Evolutionary conservation across 495 filamentous ascomycete genomes (phyloP).

Genomic region (Astrothelium subdiscretum): DNA sequence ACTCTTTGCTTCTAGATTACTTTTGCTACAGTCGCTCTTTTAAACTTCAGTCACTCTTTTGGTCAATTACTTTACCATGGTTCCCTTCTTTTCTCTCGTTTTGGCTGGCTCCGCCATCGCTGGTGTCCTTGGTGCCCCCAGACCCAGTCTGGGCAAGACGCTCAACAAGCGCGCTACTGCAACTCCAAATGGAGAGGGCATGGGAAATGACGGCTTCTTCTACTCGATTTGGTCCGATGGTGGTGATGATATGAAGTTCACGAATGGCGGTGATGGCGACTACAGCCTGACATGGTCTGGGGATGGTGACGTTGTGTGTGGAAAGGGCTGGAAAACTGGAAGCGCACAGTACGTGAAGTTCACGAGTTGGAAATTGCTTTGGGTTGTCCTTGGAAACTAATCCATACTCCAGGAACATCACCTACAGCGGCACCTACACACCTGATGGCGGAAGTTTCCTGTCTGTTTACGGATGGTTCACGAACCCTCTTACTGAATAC

Average conservation of each 20-base stretch:
- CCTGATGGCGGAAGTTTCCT: conserved; percentile 50
- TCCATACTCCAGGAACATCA: conserved; percentile 33
- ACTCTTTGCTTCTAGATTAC: not conserved
- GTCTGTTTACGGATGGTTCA: conserved; percentile 53
- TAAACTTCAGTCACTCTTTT: not conserved
- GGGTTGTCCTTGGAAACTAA: not conserved
- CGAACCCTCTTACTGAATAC: conserved; percentile 50
- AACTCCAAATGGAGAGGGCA: not conserved
- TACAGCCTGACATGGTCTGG: conserved; percentile 20
- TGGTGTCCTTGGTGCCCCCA: not conserved
- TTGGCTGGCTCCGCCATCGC: not conserved
- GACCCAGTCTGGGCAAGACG: not conserved
- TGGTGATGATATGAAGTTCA: conserved; percentile 16
- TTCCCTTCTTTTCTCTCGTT: not conserved
- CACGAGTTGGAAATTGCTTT: not conserved
- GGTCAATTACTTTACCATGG: not conserved
- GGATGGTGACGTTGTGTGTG: conserved; percentile 20
- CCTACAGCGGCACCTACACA: conserved; percentile 42
- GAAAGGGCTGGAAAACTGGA: conserved; percentile 25
- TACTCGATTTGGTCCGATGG: conserved; percentile 24
- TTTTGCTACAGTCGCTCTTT: not conserved
- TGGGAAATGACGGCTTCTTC: conserved; percentile 18
- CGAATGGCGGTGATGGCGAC: conserved; percentile 17
- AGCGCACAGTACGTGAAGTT: conserved; percentile 4
- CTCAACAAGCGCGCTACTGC: not conserved